phyloP scores from a whole-genome alignment of 164 flowering plant species.

The Magnolia changhungtana region DNA sequence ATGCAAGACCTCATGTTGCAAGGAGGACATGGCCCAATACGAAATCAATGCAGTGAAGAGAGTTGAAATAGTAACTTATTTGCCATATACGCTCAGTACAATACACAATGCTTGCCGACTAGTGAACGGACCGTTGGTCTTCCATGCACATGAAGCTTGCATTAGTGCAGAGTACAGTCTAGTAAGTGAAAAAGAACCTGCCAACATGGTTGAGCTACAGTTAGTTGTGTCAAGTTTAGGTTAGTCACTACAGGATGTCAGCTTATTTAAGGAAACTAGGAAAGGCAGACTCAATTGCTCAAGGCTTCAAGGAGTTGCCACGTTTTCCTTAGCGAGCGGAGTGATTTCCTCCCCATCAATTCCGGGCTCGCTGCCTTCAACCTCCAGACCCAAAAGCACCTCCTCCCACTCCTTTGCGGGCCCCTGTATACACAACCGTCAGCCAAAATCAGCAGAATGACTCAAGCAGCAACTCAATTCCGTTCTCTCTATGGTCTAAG shows the following conservation, averaged over 20 bases:
- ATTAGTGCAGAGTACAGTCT: too few species aligned
- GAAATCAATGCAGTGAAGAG: background rate
- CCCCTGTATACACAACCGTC: slow-evolving; percentile 41
- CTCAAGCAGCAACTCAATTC: background rate
- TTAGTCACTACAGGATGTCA: background rate
- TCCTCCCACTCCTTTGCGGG: slow-evolving; percentile 84
- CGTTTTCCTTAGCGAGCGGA: slow-evolving; percentile 83
- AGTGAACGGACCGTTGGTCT: background rate
- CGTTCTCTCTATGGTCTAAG: background rate
- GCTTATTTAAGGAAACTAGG: background rate
- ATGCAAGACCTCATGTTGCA: background rate
- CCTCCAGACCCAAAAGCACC: slow-evolving; percentile 55
- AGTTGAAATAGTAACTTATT: too few species aligned
- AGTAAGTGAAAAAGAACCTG: background rate
- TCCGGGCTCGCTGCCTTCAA: slow-evolving; percentile 62
- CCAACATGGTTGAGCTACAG: background rate
- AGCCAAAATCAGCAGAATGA: background rate
- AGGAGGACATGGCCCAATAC: too few species aligned
- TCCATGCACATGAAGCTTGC: background rate
- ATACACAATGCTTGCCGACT: background rate
- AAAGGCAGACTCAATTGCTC: background rate
- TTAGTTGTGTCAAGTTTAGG: background rate
- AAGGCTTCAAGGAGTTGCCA: slow-evolving; percentile 70
- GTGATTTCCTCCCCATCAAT: slow-evolving; percentile 79
- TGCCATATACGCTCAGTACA: background rate